Evolutionary conservation across 1,284 basidiomycete species (phyloP).

Genomic region (Macrocystidia cucumis): DNA sequence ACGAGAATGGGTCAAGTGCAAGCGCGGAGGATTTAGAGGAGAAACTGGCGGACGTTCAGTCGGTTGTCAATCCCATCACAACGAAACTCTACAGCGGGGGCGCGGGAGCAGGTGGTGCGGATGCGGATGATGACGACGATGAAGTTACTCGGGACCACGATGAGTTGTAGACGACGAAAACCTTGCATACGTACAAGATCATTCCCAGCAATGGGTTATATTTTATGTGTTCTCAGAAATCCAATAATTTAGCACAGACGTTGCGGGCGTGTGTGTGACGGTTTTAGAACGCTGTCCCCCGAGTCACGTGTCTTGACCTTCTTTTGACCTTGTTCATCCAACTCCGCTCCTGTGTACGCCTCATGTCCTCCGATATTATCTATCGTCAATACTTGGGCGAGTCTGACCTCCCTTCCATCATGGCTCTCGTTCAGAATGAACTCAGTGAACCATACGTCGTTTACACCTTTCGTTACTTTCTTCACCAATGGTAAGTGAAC

Average conservation of each 20-base stretch:
- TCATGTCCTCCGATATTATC: conserved; percentile 32
- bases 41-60: conserved; percentile 76
- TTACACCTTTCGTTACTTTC: conserved; percentile 90
- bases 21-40: conserved; percentile 88
- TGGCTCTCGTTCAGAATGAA: conserved; percentile 85
- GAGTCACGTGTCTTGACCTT: too few species aligned
- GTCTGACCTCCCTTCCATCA: conserved; percentile 73
- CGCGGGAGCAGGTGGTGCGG: conserved; percentile 19
- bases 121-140: conserved; percentile 46
- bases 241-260: too few species aligned
- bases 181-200: too few species aligned
- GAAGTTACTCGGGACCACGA: conserved; percentile 57
- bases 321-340: too few species aligned
- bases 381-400: conserved; percentile 74
- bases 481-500: conserved; percentile 81
- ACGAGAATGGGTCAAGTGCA: conserved; percentile 71
- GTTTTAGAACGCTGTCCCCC: too few species aligned
- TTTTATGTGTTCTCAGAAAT: too few species aligned
- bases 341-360: too few species aligned
- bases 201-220: too few species aligned
- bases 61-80: conserved; percentile 68
- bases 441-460: conserved; percentile 95
- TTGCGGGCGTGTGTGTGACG: too few species aligned
- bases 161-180: conserved; percentile 63
- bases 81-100: conserved; percentile 68